Evolutionary conservation across 129 eudicot species (phyloP), one percentile per base, ranked within the genome.

Genomic region (Kitagawia praeruptora): DNA sequence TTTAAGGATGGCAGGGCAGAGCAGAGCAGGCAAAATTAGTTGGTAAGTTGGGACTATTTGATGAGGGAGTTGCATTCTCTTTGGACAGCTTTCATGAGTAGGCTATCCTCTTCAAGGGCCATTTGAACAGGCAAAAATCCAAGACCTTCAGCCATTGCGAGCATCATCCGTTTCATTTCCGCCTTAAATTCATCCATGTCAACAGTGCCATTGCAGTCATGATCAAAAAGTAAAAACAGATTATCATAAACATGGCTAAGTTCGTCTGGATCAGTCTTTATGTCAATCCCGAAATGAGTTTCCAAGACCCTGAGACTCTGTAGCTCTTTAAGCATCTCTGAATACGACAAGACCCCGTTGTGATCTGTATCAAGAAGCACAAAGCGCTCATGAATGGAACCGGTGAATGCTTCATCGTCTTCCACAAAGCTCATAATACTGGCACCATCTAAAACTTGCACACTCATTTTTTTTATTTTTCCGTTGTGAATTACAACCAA

Each of bases 391-490:
- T 70, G 11, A 16, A 70, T 16, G 12, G 75, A 70, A 8, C 75
- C 46, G 46, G 27, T 38, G 25, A 70, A 70, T 15, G 75, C 75
- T 38, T 70, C 75, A 34, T 70, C 75, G 13, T 70, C 75, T 70
- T 70, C 75, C 75, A 70, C 75, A 70, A 70, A 70, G n/a, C 75
- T 70, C 75, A 70, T n/a, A 70, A 70, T 70, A 18, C 47, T 70
- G 10, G 75, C 45, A 38, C 75, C 45, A 70, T 70, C 75, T 38
- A 70, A 38, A 7, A 70, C 44, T 16, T 34, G 44, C 2, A 70
- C 75, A 70, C 75, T 70, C 46, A 70, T 70, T 70, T 7, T 70
- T 70, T 34, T 11, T n/a, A 67, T 12, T 69, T 34, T 46, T 2
- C 51, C 51, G n/a, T 34, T 15, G 12, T 5, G 12, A 38, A 37